Conservation (phyloP, 768 basidiomycete genomes). For the Lentinus tigrinus region DNA sequence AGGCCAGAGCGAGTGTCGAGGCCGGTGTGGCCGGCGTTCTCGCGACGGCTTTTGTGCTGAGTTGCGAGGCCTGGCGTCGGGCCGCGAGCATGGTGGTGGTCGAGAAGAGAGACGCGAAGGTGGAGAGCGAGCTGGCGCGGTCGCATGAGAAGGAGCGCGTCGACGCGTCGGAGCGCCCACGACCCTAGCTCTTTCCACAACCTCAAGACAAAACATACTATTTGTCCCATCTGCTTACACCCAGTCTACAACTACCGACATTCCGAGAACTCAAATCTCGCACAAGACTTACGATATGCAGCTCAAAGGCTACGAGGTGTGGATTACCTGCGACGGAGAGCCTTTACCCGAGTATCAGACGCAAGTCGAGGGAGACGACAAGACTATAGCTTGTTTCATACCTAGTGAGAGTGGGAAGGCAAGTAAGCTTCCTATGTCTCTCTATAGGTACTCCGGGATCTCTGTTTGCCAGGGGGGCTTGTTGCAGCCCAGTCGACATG, state of each 20-base stretch:
- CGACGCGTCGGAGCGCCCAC: too few species aligned
- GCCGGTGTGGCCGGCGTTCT: neutral
- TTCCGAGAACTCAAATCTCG: neutral
- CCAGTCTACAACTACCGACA: neutral
- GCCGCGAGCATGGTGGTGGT: too few species aligned
- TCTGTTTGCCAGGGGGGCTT: too few species aligned
- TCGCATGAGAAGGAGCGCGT: too few species aligned
- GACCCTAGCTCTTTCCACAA: too few species aligned
- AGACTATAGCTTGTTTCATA: slow-evolving; percentile 6
- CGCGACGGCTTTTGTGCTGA: too few species aligned
- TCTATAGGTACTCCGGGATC: too few species aligned
- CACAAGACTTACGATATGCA: neutral
- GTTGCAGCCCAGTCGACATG: neutral
- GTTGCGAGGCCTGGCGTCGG: too few species aligned
- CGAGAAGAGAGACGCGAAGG: too few species aligned
- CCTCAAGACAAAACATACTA: too few species aligned
- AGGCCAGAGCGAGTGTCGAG: neutral
- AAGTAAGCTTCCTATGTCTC: neutral
- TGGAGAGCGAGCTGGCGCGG: too few species aligned
- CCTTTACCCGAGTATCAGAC: slow-evolving; percentile 6
- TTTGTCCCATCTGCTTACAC: neutral
- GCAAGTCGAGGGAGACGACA: neutral
- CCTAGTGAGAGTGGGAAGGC: slow-evolving; percentile 18
- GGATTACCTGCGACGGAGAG: neutral
- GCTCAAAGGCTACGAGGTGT: slow-evolving; percentile 3